Evolutionary conservation across 2,329 filamentous ascomycete genomes (phyloP).

Genomic region (Aspergillus ibericus): DNA sequence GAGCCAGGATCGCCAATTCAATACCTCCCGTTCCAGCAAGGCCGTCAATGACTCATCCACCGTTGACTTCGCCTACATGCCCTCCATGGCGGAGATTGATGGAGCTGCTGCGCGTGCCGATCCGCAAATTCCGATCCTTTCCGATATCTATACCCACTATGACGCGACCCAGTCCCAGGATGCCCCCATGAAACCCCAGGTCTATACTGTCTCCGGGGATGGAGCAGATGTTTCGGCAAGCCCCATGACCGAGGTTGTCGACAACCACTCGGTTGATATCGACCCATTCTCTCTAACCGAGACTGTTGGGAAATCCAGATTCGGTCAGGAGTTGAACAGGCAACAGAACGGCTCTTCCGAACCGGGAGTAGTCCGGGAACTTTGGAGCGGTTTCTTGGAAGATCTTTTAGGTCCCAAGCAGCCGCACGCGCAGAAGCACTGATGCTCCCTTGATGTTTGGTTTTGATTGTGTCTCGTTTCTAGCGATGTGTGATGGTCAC

Average conservation of each 20-base stretch:
- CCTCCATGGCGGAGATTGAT: constrained; percentile 50
- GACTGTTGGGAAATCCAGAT: constrained; percentile 43
- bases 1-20: constrained; percentile 58
- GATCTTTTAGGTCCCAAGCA: constrained; percentile 39
- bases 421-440: constrained; percentile 22
- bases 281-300: constrained; percentile 59
- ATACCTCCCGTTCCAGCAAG: constrained; percentile 60
- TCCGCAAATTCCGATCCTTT: constrained; percentile 54
- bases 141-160: constrained; percentile 38
- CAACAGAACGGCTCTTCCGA: constrained; percentile 36
- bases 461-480: constrained; percentile 7
- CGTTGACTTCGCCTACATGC: constrained; percentile 64
- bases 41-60: constrained; percentile 59
- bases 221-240: constrained; percentile 49
- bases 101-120: constrained; percentile 33
- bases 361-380: constrained; percentile 32
- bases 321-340: constrained; percentile 36
- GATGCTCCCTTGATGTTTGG: constrained; percentile 1
- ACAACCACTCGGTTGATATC: constrained; percentile 57
- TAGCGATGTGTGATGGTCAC: constrained; percentile 14
- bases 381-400: constrained; percentile 40
- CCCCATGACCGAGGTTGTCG: constrained; percentile 59
- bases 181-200: constrained; percentile 55
- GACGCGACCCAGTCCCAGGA: constrained; percentile 21
- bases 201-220: constrained; percentile 52